Evolutionary conservation across 139 green algal species (phyloP), one percentile per base, ranked within the genome.

Genomic region (Coelastrella sp.): DNA sequence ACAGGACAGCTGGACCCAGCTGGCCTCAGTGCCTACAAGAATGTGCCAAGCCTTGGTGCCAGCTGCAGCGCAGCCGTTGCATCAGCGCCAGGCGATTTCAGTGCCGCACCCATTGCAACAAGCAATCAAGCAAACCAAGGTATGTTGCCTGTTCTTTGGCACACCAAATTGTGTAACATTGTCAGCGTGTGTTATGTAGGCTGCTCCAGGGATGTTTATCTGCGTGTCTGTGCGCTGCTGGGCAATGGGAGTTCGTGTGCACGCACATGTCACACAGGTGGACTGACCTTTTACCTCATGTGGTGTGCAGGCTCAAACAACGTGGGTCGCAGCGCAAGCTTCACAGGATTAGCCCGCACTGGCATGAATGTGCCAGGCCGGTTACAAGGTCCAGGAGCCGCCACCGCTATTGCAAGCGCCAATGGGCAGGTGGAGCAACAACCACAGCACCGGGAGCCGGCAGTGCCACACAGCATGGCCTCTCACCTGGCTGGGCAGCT

Each of bases 31-130:
- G 68, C 17, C 2, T 80, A 66, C 83, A 79, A 80, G 19, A 54
- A 16, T 74, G 16, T 22, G 6, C 71, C 71, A 57, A 89, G 84
- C 84, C 56, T 80, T 56, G 73, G 10, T 58, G 74, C 73, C n/a
- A 83, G 85, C 85, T 84, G 85, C 85, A 84, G 57, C 22, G 22
- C 14, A 22, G 66, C 60, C 7, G n/a, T 71, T 32, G 61, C 5
- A 73, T 61, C 77, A 59, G 19, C 58, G 32, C 32, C 59, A 60
- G 59, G 16, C 57, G 22, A 47, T 74, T 54, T 4, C 20, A 64
- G 60, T 11, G 60, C 76, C 77, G 74, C 20, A 14, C 32, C 16
- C 65, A 74, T 78, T 78, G 64, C 54, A 32, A 75, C 19, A 7
- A 58, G 78, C 64, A 86, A 76, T 22, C 3, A 11, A 47, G 32